These are phyloP conservation scores for Eucalyptus shirleyi DNA, from an alignment of 345 rosid species.

Conservation along the genomic window DNA sequence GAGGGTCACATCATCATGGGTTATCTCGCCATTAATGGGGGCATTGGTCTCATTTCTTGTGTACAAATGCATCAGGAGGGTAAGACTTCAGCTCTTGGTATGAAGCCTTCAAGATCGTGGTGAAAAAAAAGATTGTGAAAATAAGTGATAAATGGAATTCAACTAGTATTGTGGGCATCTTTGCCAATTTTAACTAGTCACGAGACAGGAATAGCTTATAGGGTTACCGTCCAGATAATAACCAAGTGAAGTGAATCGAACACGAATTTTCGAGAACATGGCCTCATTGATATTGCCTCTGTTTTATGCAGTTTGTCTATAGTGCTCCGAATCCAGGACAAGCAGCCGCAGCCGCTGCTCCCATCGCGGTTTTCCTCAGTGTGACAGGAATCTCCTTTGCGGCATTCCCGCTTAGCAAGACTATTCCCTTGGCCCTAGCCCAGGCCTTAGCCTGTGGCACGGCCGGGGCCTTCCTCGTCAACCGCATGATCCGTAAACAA, in stretches of 20 bases:
- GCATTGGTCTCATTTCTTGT: slow-evolving; percentile 76
- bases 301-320: slow-evolving; percentile 63
- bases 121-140: not conserved
- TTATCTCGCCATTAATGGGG: slow-evolving; percentile 75
- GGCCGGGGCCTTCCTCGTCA: slow-evolving; percentile 58
- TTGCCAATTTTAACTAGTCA: not conserved
- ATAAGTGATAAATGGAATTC: not conserved
- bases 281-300: not conserved
- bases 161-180: not conserved
- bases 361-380: slow-evolving; percentile 65
- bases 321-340: slow-evolving; percentile 91
- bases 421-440: slow-evolving; percentile 33
- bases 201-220: not conserved
- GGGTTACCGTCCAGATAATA: not conserved
- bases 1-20: slow-evolving; percentile 83
- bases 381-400: slow-evolving; percentile 79
- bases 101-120: not conserved
- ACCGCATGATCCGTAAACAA: slow-evolving; percentile 50
- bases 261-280: not conserved
- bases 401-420: slow-evolving; percentile 74
- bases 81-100: slow-evolving; percentile 19
- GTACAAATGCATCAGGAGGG: slow-evolving; percentile 89
- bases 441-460: slow-evolving; percentile 80
- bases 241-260: not conserved
- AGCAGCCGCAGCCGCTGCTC: slow-evolving; percentile 88